Conservation (phyloP, 179 eudicot genomes). For the Beta corolliflora region DNA sequence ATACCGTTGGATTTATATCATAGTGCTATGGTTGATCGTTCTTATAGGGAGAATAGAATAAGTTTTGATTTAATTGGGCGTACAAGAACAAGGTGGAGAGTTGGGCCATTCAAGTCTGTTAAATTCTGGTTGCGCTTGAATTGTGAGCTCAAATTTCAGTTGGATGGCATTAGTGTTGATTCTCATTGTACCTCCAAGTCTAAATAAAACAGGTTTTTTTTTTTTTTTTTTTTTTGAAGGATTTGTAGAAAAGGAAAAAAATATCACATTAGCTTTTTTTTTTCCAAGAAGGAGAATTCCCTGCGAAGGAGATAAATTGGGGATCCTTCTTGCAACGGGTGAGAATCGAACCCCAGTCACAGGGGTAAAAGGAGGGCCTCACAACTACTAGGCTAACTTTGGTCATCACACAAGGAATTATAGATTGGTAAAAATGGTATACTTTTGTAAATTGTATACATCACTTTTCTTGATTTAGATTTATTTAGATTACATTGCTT, state of each 20-base stretch:
- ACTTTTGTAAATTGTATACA: conserved; percentile 4
- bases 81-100: conserved; percentile 63
- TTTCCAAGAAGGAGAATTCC: background rate
- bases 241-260: background rate
- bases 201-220: conserved; percentile 13
- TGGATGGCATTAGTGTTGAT: conserved; percentile 25
- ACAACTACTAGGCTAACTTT: too few species aligned
- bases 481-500: background rate
- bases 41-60: conserved; percentile 36
- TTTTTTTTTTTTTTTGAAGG: too few species aligned
- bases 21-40: conserved; percentile 26
- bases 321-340: too few species aligned
- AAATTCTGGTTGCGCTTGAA: conserved; percentile 35
- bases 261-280: too few species aligned
- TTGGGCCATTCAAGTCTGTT: conserved; percentile 59
- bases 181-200: conserved; percentile 59
- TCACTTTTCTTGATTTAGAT: background rate
- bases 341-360: too few species aligned
- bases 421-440: background rate
- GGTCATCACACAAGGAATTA: too few species aligned
- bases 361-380: too few species aligned
- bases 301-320: too few species aligned
- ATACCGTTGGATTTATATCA: conserved; percentile 49
- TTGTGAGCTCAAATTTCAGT: conserved; percentile 52
- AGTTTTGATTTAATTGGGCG: conserved; percentile 51